These are phyloP conservation scores for Globisporangium cederbergense DNA, from an alignment of 352 stramenopile species.

Conservation along the genomic window DNA sequence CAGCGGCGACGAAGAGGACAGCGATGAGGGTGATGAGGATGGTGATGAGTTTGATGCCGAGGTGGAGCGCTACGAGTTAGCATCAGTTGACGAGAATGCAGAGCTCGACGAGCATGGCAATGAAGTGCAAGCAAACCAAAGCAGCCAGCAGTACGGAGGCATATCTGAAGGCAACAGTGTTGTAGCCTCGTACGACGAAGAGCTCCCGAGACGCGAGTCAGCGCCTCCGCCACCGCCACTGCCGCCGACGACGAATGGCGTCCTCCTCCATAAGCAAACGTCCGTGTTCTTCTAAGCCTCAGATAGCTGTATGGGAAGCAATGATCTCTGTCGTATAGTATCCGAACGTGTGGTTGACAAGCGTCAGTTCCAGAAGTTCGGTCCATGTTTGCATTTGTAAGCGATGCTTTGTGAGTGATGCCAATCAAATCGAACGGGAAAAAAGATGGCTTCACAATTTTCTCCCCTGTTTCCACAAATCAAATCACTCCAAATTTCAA, in stretches of 20 bases:
- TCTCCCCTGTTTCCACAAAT: slow-evolving; percentile 1
- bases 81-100: neutral
- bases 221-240: neutral
- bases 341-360: neutral
- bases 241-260: neutral
- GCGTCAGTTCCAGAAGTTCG: neutral
- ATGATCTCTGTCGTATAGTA: neutral
- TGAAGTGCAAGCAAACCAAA: neutral
- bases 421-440: neutral
- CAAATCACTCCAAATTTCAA: neutral
- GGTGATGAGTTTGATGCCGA: neutral
- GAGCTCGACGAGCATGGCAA: neutral
- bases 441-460: neutral
- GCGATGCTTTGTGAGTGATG: slow-evolving; percentile 1
- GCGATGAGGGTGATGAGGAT: slow-evolving; percentile 15
- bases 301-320: neutral
- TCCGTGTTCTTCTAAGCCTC: slow-evolving; percentile 19
- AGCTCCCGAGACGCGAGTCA: neutral
- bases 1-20: slow-evolving; percentile 17
- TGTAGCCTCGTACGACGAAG: neutral
- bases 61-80: neutral
- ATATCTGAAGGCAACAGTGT: neutral
- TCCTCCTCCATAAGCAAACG: slow-evolving; percentile 14
- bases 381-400: neutral
- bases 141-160: neutral